phyloP scores from a whole-genome alignment of 306 rosid species.

The Fagus crenata region DNA sequence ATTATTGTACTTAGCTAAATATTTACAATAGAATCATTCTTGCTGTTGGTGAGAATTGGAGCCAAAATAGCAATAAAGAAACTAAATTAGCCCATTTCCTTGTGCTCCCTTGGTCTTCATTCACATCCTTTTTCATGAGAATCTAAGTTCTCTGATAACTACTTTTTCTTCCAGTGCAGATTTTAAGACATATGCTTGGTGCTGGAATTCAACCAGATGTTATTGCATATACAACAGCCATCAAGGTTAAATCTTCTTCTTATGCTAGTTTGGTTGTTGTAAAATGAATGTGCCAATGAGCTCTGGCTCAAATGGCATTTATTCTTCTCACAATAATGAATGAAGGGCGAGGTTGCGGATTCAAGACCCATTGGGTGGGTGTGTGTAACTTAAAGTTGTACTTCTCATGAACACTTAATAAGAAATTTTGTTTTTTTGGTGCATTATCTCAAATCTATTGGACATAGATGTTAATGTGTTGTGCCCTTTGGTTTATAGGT shows the following conservation, averaged over 20 bases:
- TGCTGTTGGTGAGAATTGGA: slow-evolving; percentile 22
- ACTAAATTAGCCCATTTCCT: background rate
- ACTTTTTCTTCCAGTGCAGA: slow-evolving; percentile 52
- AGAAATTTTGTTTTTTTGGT: slow-evolving; percentile 14
- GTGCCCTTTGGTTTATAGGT: slow-evolving; percentile 56
- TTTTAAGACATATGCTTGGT: slow-evolving; percentile 64
- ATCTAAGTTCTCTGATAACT: slow-evolving; percentile 35
- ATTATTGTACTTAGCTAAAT: slow-evolving; percentile 12
- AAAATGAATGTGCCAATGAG: background rate
- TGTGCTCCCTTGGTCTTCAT: slow-evolving; percentile 11
- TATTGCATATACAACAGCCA: slow-evolving; percentile 79
- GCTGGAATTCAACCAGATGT: slow-evolving; percentile 84
- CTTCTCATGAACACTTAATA: slow-evolving; percentile 5
- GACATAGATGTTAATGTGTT: slow-evolving; percentile 25
- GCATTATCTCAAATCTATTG: slow-evolving; percentile 5
- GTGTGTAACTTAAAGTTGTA: too few species aligned
- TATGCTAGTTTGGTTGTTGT: slow-evolving; percentile 23
- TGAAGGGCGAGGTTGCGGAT: too few species aligned
- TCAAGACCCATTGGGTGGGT: too few species aligned
- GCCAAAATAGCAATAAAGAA: background rate
- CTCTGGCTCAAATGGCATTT: too few species aligned
- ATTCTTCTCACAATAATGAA: too few species aligned
- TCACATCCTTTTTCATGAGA: slow-evolving; percentile 17
- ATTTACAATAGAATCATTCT: background rate
- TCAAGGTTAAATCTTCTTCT: slow-evolving; percentile 61